Evolutionary conservation across 345 rosid genomes (phyloP).

Genomic region (Syzygium aqueum): DNA sequence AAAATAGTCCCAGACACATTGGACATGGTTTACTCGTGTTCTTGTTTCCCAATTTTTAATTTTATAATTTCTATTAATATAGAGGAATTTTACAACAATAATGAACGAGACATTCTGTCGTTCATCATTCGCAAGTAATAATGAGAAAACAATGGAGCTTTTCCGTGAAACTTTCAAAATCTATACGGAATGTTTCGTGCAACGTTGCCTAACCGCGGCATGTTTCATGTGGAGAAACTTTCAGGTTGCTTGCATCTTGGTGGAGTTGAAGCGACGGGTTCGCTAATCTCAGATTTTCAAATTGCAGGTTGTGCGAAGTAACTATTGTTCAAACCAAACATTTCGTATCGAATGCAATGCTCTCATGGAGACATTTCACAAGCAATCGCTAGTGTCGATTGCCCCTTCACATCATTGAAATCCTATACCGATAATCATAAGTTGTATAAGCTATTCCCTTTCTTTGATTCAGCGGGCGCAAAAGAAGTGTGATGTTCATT

Average conservation of each 20-base stretch:
- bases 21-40: neutral
- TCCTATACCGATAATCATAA: no score
- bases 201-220: accelerated
- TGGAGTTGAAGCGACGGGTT: neutral
- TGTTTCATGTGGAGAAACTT: neutral
- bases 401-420: neutral
- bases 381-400: neutral
- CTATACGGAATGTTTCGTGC: neutral
- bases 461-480: neutral
- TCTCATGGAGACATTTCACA: accelerated
- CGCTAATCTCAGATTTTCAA: neutral
- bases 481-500: neutral
- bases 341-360: accelerated
- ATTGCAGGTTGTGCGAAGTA: accelerated
- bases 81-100: neutral
- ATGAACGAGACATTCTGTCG: neutral
- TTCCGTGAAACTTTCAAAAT: neutral
- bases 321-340: neutral
- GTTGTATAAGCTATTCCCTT: neutral
- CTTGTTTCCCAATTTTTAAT: neutral
- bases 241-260: accelerated
- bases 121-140: neutral
- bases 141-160: neutral
- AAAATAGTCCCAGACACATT: neutral
- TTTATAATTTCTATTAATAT: neutral